Evolutionary conservation across 345 rosid genomes (phyloP).

Genomic region (Aethionema arabicum): DNA sequence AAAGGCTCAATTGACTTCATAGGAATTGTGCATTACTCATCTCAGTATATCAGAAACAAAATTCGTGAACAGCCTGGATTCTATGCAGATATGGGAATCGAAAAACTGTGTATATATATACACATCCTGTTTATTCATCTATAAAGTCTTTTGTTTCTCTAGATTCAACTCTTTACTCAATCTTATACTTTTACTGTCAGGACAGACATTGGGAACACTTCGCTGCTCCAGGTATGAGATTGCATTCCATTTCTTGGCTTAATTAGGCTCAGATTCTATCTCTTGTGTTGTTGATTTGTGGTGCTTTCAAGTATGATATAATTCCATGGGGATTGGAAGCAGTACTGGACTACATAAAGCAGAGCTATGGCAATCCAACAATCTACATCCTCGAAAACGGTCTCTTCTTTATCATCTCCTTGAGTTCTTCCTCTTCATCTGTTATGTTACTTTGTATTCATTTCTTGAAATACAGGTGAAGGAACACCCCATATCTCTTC

Average conservation of each 20-base stretch:
- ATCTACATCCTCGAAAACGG: conserved; percentile 46
- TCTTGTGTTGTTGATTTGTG: conserved; percentile 3
- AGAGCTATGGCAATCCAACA: conserved; percentile 42
- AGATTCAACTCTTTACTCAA: not conserved
- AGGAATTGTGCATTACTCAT: conserved; percentile 49
- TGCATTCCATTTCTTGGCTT: not conserved
- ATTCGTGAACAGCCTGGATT: conserved; percentile 32
- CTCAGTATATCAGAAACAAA: conserved; percentile 31
- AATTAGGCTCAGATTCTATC: not conserved
- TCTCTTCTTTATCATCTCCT: no score
- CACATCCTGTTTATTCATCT: not conserved
- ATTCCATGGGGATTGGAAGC: conserved; percentile 38
- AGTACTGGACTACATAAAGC: conserved; percentile 40
- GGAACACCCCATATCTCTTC: conserved; percentile 27
- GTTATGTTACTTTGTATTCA: not conserved
- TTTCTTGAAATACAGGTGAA: conserved; percentile 26
- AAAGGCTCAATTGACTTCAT: conserved; percentile 65
- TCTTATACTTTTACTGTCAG: conserved; percentile 14
- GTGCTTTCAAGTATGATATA: conserved; percentile 33
- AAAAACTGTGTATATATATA: not conserved
- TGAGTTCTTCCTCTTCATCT: conserved; percentile 6
- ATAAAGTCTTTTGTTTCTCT: not conserved
- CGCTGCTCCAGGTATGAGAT: conserved; percentile 17
- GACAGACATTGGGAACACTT: conserved; percentile 32
- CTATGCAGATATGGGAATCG: conserved; percentile 37